Percentiles rank a stretch among this genome's conserved stretches.
phyloP scores from a whole-genome alignment of 1,284 basidiomycete genomes.

The Neonothopanus nambi region DNA sequence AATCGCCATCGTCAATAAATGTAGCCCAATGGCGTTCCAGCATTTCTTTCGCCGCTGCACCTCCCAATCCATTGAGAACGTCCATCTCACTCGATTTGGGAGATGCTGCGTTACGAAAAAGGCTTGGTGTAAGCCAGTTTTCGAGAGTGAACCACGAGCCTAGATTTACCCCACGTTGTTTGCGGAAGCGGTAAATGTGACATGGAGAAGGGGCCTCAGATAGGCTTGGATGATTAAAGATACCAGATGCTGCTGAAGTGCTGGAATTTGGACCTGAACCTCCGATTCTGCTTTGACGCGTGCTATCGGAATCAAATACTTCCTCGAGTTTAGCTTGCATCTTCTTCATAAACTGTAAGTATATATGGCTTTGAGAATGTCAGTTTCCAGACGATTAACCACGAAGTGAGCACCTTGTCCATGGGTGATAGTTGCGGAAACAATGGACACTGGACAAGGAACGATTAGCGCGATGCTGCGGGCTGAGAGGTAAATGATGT shows the following conservation, averaged over 20 bases:
- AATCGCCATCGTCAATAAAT: conserved; percentile 74
- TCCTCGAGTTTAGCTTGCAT: conserved; percentile 8
- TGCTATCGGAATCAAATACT: neutral
- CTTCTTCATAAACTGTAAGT: conserved; percentile 9
- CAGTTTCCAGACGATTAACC: neutral
- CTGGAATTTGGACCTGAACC: no score
- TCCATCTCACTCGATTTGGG: conserved; percentile 77
- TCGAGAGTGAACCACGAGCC: conserved; percentile 83
- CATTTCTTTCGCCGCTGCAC: conserved; percentile 51
- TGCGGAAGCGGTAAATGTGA: conserved; percentile 60
- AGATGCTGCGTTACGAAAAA: conserved; percentile 51
- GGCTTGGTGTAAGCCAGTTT: conserved; percentile 65
- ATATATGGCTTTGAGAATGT: neutral
- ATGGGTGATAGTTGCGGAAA: neutral
- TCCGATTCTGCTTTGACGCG: neutral
- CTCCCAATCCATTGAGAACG: conserved; percentile 52
- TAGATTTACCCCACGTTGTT: conserved; percentile 83
- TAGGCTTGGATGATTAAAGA: neutral
- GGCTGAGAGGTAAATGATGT: no score
- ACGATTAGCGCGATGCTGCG: no score
- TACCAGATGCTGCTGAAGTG: neutral
- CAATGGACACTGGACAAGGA: no score
- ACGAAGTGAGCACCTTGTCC: neutral
- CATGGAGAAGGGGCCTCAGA: conserved; percentile 1
- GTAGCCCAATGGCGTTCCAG: conserved; percentile 83